Evolutionary conservation across 768 basidiomycete species (phyloP).

Genomic region (Rhizopogon sp.): DNA sequence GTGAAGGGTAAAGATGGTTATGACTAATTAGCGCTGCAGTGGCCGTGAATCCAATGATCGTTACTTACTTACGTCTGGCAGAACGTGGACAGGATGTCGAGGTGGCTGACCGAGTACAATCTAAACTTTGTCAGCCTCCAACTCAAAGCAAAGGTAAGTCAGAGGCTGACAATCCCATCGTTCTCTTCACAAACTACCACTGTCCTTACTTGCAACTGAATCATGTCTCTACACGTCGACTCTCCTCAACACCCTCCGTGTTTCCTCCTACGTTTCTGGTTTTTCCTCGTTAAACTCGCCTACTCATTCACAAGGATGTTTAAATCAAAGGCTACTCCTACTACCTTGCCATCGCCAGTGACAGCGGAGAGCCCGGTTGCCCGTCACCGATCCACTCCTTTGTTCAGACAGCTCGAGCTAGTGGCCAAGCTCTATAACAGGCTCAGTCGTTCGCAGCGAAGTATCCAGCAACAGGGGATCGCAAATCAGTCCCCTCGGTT

Average conservation of each 20-base stretch:
- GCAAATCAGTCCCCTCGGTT: neutral
- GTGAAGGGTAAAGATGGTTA: no score
- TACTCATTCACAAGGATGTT: constrained; percentile 1
- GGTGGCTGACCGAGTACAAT: neutral
- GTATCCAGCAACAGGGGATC: neutral
- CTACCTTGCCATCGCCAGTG: constrained; percentile 1
- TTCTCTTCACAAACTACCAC: neutral
- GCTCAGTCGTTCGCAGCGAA: neutral
- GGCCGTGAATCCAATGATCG: no score
- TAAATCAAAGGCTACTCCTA: neutral
- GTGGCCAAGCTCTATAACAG: neutral
- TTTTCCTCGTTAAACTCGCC: constrained; percentile 1
- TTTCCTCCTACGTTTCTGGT: neutral
- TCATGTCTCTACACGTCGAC: neutral
- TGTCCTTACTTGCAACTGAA: constrained; percentile 1
- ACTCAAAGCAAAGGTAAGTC: neutral
- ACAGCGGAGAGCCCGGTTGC: neutral
- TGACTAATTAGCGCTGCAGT: no score
- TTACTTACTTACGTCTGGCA: no score
- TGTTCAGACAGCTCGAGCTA: neutral
- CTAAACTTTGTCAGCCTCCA: neutral
- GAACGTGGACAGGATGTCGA: no score
- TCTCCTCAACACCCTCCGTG: neutral
- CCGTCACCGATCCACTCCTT: neutral
- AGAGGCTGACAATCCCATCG: neutral